A percentile compares a stretch with the other conserved stretches of the same genome.
Evolutionary conservation across 78 protist genomes (phyloP).

Genomic region (Dictyostelium brefeldianum): DNA sequence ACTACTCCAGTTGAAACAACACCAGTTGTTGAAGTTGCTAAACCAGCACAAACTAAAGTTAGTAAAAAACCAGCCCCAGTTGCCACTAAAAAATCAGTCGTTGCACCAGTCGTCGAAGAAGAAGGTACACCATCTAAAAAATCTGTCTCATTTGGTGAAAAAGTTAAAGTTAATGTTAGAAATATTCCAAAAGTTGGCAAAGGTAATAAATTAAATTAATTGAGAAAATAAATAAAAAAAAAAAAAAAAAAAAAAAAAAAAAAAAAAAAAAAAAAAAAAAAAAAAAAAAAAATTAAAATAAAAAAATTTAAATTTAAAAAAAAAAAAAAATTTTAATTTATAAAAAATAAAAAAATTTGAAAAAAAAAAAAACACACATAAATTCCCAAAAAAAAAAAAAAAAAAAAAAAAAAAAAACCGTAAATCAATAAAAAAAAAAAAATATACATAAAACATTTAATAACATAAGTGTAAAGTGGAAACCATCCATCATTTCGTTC

Average conservation of each 20-base stretch:
- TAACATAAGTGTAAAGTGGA: too few relatives aligned
- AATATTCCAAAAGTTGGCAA: conserved; percentile 22
- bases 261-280: not conserved
- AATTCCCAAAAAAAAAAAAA: too few relatives aligned
- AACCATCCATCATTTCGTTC: too few relatives aligned
- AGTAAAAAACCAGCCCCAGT: not conserved
- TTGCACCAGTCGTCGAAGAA: not conserved
- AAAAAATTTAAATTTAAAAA: not conserved
- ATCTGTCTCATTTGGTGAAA: conserved; percentile 15
- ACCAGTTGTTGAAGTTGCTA: not conserved
- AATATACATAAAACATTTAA: too few relatives aligned
- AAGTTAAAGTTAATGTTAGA: conserved; percentile 5
- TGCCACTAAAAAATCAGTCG: not conserved
- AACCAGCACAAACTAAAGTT: not conserved
- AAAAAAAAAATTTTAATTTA: not conserved
- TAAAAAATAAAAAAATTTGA: too few relatives aligned
- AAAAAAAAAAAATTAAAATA: not conserved
- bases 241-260: not conserved
- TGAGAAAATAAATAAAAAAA: not conserved
- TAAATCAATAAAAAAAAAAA: too few relatives aligned
- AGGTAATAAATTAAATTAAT: conserved; percentile 10
- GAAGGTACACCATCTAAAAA: not conserved
- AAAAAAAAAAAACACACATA: too few relatives aligned
- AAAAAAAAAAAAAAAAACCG: too few relatives aligned
- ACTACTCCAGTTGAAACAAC: not conserved